Evolutionary conservation across 2,329 filamentous ascomycete genomes (phyloP).

Genomic region (Fusarium marasasianum): DNA sequence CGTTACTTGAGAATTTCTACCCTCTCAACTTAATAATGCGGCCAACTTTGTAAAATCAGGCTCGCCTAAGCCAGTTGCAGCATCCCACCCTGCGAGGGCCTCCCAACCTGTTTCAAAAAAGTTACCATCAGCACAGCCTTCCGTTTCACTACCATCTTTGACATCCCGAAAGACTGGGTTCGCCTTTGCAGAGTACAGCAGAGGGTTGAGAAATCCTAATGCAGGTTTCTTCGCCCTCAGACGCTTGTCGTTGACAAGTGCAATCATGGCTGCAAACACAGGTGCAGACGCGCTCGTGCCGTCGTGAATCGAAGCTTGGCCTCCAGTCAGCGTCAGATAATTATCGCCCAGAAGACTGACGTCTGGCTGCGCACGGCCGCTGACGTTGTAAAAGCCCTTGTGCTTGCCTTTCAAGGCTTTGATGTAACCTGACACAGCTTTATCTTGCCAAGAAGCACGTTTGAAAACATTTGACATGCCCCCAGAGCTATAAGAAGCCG

Average conservation of each 20-base stretch:
- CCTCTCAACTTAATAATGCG: too few relatives aligned
- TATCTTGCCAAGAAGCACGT: not conserved
- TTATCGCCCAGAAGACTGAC: not conserved
- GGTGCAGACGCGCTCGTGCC: not conserved
- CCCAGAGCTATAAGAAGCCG: not conserved
- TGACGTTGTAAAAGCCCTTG: not conserved
- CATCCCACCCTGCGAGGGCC: not conserved
- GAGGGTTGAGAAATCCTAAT: not conserved
- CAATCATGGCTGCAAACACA: not conserved
- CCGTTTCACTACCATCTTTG: not conserved
- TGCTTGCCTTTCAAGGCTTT: not conserved
- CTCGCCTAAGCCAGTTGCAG: accelerated
- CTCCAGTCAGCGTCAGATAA: not conserved
- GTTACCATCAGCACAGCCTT: not conserved
- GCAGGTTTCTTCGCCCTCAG: not conserved
- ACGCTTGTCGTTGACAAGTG: not conserved
- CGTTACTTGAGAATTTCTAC: too few relatives aligned
- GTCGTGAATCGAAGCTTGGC: not conserved
- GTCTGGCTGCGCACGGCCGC: not conserved
- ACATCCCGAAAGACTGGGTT: not conserved
- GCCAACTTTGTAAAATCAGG: not conserved
- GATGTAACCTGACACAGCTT: not conserved
- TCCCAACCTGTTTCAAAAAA: not conserved
- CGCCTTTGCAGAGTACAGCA: not conserved
- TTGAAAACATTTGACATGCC: not conserved